Percentiles rank a stretch among this genome's conserved stretches.
Conservation (phyloP, 345 rosid species). For the Rhizophora apiculata region DNA sequence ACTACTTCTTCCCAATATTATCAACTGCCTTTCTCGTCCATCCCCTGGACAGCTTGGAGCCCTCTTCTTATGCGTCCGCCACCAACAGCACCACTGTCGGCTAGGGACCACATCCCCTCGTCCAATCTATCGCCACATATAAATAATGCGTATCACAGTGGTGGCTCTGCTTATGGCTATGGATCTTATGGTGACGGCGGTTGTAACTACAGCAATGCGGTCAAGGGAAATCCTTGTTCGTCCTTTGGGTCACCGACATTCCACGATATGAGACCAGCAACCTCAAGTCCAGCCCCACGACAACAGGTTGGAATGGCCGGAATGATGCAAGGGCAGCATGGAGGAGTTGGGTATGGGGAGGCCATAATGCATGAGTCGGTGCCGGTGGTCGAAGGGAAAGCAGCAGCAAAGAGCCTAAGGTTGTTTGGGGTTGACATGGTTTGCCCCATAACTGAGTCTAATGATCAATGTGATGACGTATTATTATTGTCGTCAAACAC, state of each 20-base stretch:
- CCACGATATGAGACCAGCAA: constrained; percentile 29
- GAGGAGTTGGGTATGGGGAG: constrained; percentile 5
- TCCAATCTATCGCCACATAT: constrained; percentile 15
- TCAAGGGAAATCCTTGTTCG: constrained; percentile 15
- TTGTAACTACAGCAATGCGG: constrained; percentile 18
- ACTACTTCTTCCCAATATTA: constrained; percentile 2
- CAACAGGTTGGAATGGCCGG: no score
- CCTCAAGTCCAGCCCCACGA: constrained; percentile 8
- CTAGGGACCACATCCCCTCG: constrained; percentile 26
- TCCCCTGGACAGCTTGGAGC: constrained; percentile 34
- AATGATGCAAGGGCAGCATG: constrained; percentile 13
- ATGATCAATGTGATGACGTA: constrained; percentile 18
- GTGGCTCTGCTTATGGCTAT: neutral
- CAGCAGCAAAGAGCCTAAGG: constrained; percentile 66
- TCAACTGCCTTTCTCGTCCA: constrained; percentile 19
- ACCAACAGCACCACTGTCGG: constrained; percentile 10
- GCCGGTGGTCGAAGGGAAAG: constrained; percentile 62
- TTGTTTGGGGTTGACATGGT: constrained; percentile 97
- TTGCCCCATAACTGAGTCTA: constrained; percentile 40
- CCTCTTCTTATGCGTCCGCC: constrained; percentile 41
- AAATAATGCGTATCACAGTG: constrained; percentile 16
- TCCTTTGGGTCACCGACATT: constrained; percentile 22
- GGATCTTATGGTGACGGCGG: constrained; percentile 18
- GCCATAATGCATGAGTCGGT: constrained; percentile 54
- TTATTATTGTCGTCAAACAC: constrained; percentile 28